Base-by-base conservation (phyloP, 1,284 basidiomycete genomes). In the Cutaneotrichosporon dermatis region DNA sequence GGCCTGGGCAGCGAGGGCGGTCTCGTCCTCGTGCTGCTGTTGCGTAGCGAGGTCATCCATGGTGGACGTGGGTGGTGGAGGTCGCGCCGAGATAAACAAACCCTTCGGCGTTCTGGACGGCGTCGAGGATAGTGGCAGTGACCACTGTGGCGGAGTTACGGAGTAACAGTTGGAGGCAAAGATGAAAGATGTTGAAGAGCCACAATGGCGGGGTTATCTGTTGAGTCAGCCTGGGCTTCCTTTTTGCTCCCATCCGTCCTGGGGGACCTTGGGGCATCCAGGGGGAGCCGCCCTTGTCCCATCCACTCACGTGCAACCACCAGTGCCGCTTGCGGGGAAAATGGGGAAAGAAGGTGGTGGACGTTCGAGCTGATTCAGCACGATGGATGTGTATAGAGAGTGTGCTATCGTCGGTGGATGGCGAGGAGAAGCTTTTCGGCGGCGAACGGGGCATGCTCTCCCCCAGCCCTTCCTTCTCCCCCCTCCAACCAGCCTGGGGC, bases 1-100 rank as follows among this genome's bases (percentile, higher is more conserved):
- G 8, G 71, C 73, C n/a, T 64, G 66, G 16, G 74, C 71, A 5
- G 69, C 71, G n/a, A 69, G 70, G 8, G 68, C 71, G 41, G 69
- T 66, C 13, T 68, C 73, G 53, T 72, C 72, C 16, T 66, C 64
- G 57, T 75, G 69, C 34, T 69, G 46, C 65, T 58, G 60, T 71
- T 50, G 56, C 25, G 44, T 6, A 25, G 66, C 67, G 66, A 70
- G 66, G 34, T 25, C 46, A 49, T 49, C 46, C 46, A 49, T 49
- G 42, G 42, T 51, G 44, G 60, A 49, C 52, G 51, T 36, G 50
- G 49, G 37, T 43, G 44, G 42, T 39, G 36, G 39, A 48, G 45
- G 53, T 49, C 46, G 34, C 25, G 34, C 46, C 34, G 46, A 49
- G 34, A 49, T 8, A 49, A 49, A 49, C 46, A 49, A 49, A 13